phyloP scores from a whole-genome alignment of 768 basidiomycete genomes.

The Leucogyrophana mollusca region DNA sequence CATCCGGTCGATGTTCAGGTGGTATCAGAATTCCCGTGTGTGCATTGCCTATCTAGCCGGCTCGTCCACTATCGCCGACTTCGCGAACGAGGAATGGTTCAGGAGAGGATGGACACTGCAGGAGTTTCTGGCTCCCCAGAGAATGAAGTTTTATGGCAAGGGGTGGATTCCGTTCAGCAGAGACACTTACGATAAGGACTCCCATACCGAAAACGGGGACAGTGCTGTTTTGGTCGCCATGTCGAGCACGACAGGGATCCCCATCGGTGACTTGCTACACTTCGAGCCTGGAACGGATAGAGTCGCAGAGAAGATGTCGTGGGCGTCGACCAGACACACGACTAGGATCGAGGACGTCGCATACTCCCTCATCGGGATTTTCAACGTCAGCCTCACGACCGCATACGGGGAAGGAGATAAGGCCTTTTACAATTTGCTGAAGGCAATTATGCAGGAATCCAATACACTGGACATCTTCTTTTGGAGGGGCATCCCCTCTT shows the following conservation, averaged over 20 bases:
- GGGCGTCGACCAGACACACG: conserved; percentile 12
- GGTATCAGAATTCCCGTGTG: conserved; percentile 21
- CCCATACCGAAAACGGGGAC: neutral
- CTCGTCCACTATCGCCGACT: conserved; percentile 20
- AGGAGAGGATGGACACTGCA: too few species aligned
- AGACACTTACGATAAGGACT: too few species aligned
- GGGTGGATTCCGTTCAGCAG: too few species aligned
- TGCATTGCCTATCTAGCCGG: conserved; percentile 23
- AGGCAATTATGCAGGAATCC: too few species aligned
- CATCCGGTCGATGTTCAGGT: conserved; percentile 19
- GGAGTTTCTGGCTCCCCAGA: too few species aligned
- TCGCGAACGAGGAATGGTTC: conserved; percentile 18
- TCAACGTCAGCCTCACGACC: conserved; percentile 6
- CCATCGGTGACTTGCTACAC: neutral
- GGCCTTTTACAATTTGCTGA: too few species aligned
- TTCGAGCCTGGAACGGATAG: neutral
- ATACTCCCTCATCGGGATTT: conserved; percentile 9
- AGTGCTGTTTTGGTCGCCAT: neutral
- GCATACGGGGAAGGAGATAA: too few species aligned
- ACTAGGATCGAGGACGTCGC: too few species aligned
- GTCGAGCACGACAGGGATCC: neutral
- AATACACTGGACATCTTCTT: too few species aligned
- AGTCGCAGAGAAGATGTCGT: conserved; percentile 1
- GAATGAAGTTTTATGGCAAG: too few species aligned
- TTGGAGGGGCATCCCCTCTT: too few species aligned